Conservation (phyloP, 495 filamentous ascomycete genomes). For the Penicillium chermesinum region DNA sequence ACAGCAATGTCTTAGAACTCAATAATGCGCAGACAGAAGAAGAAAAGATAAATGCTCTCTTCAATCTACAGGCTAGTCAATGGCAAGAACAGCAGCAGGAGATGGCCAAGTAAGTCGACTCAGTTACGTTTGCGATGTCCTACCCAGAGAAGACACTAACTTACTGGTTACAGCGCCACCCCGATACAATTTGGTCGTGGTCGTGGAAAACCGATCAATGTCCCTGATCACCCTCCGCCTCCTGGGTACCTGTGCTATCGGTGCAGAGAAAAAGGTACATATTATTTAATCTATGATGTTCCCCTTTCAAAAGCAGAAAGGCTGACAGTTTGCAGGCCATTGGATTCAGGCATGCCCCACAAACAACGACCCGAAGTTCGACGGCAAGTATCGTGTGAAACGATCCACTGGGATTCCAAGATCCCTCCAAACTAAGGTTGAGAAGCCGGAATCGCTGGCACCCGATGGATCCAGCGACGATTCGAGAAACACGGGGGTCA, state of each 20-base stretch:
- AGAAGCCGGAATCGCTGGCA: constrained; percentile 73
- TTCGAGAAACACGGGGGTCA: constrained; percentile 76
- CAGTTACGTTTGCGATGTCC: not conserved
- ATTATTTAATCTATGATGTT: constrained; percentile 6
- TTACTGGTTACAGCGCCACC: constrained; percentile 47
- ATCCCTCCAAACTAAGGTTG: constrained; percentile 87
- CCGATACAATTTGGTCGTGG: constrained; percentile 54
- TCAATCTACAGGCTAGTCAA: constrained; percentile 75
- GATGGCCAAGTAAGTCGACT: constrained; percentile 74
- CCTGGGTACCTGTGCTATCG: constrained; percentile 94
- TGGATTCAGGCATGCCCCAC: constrained; percentile 98
- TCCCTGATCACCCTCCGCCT: constrained; percentile 85
- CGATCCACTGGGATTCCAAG: constrained; percentile 93
- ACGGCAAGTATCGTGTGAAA: constrained; percentile 85
- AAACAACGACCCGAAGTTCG: constrained; percentile 93
- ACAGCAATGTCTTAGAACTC: constrained; percentile 54
- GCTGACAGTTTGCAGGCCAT: constrained; percentile 51
- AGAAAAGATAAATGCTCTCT: constrained; percentile 84
- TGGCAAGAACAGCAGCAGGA: constrained; percentile 87
- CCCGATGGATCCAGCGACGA: constrained; percentile 71
- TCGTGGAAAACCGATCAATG: constrained; percentile 61
- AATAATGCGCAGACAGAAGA: constrained; percentile 78
- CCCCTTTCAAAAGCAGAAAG: not conserved
- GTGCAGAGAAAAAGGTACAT: constrained; percentile 83
- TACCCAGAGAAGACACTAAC: constrained; percentile 40